Evolutionary conservation across 768 basidiomycete species (phyloP), one percentile per base, ranked within the genome.

Genomic region (Tricholomella constricta): DNA sequence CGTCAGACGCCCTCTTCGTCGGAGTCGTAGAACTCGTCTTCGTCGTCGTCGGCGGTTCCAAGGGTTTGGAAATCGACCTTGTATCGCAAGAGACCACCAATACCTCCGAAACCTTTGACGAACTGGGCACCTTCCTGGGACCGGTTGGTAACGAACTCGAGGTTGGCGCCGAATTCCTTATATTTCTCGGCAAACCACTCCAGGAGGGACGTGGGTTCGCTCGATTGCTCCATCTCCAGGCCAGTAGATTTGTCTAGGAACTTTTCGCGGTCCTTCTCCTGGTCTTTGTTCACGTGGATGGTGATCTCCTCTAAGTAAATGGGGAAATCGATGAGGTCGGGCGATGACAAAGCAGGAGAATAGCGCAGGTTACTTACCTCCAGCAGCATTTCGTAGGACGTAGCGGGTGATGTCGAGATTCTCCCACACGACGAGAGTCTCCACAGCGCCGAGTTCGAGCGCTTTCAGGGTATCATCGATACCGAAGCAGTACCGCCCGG

Each of bases 161-260:
- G 85, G 61, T 88, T 87, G 46, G 96, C 92, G 56, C 96, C 97
- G 66, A 98, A 98, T 36, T 96, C 93, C 70, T 92, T 94, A 80
- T 98, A 99, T 68, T 95, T 94, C 69, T 98, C 97, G 40, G 97
- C 88, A 69, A 98, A 94, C 97, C 97, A 98, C 70, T 99, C 97
- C 54, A 99, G 84, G 9, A 98, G 81, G 44, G 90, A 78, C 64
- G 90, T 83, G 1, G 97, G 86, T 60, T 99, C 97, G 2, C 62
- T 63, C 8, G 73, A 72, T 69, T 90, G 88, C 68, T 99, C 97
- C 97, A 99, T 99, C 78, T 99, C 97, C 34, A 86, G 67, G 3
- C 91, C 88, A 14, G 95, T 99, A 3, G 91, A 90, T 72, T 96
- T 95, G 80, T 99, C 97, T 6, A 85, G 69, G 74, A 98, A 98